Percentiles rank a stretch among this genome's conserved stretches.
Conservation (phyloP, 2,329 filamentous ascomycete species). For the Aspergillus niger region DNA sequence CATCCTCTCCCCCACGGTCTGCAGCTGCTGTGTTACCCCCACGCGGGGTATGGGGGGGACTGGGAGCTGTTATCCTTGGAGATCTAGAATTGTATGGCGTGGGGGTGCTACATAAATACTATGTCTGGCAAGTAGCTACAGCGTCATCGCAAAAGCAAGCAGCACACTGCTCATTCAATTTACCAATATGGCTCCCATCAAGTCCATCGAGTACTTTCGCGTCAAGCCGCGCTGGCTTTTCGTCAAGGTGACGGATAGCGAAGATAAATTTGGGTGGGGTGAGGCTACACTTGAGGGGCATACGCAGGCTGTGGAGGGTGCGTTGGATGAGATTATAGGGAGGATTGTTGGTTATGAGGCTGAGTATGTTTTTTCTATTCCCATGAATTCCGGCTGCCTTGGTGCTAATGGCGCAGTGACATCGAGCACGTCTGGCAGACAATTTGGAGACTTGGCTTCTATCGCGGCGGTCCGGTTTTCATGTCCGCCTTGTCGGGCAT, state of each 20-base stretch:
- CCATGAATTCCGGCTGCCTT: accelerated
- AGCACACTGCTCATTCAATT: no score
- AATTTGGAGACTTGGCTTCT: conserved; percentile 71
- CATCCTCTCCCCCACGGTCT: no score
- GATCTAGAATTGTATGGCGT: no score
- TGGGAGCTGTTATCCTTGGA: no score
- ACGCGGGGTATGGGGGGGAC: no score
- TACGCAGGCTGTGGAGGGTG: conserved; percentile 72
- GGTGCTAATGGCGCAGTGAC: conserved; percentile 53
- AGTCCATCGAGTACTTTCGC: conserved; percentile 70
- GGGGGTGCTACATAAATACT: no score
- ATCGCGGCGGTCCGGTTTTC: conserved; percentile 75
- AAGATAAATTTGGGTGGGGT: conserved; percentile 69
- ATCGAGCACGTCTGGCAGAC: conserved; percentile 83
- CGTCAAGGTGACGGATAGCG: conserved; percentile 74
- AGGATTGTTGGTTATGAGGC: conserved; percentile 69
- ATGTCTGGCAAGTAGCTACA: no score
- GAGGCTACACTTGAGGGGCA: conserved; percentile 76
- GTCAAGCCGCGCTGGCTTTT: conserved; percentile 77
- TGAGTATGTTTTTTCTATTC: conserved; percentile 53
- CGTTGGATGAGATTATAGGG: conserved; percentile 65
- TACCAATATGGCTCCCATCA: conserved; percentile 59
- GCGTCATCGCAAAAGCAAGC: no score
- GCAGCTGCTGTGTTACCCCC: no score
- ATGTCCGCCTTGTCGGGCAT: conserved; percentile 78